A percentile compares a stretch with the other conserved stretches of the same genome.
phyloP scores from a whole-genome alignment of 257 asterid genomes.

The Verbascum thapsus region DNA sequence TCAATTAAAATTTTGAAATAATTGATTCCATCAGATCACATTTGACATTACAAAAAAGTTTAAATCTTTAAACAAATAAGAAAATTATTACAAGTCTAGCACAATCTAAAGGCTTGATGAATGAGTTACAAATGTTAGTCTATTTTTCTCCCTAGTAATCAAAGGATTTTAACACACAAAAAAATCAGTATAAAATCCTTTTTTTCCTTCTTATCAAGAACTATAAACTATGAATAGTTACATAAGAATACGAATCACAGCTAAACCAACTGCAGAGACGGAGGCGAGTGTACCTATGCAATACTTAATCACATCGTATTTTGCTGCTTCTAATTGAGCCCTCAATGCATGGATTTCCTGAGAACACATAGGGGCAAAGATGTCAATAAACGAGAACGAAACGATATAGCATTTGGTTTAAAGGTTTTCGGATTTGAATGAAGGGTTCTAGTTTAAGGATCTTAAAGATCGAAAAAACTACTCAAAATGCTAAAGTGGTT shows the following conservation, averaged over 20 bases:
- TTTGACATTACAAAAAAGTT: too few species aligned
- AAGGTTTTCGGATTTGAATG: too few species aligned
- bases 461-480: too few species aligned
- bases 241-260: constrained; percentile 72
- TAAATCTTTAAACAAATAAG: not conserved
- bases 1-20: too few species aligned
- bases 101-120: too few species aligned
- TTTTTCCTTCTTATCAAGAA: constrained; percentile 7
- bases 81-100: constrained; percentile 7
- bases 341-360: constrained; percentile 87
- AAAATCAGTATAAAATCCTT: constrained; percentile 42
- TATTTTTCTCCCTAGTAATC: constrained; percentile 17
- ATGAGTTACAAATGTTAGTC: constrained; percentile 26
- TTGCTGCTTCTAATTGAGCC: constrained; percentile 92
- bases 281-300: constrained; percentile 93
- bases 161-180: constrained; percentile 41
- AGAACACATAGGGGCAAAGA: constrained; percentile 3
- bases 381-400: constrained; percentile 4
- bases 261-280: constrained; percentile 81
- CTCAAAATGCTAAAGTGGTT: too few species aligned
- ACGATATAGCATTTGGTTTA: not conserved
- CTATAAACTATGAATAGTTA: constrained; percentile 33
- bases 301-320: constrained; percentile 89
- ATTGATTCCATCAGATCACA: too few species aligned
- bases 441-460: too few species aligned